Base-by-base conservation (phyloP, 2,329 filamentous ascomycete genomes). In the Fusarium poae region DNA sequence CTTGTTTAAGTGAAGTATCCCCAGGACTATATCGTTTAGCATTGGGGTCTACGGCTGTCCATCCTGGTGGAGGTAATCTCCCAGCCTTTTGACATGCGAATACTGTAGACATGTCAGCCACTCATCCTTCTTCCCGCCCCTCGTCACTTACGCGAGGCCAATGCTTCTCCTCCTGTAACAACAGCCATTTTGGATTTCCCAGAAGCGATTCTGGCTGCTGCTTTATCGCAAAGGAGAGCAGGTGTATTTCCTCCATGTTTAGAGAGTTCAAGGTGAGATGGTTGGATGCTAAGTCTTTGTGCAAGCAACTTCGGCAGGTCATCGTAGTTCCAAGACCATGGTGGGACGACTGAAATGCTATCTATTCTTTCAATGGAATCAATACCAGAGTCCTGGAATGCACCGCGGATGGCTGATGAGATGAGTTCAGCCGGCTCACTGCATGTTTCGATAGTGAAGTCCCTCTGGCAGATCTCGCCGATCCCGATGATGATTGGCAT, bases 291-390 rank as follows among this genome's bases (percentile, higher is more conserved):
- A 4, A 91, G 75, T 37, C 79, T 82, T 39, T 83, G 68, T 1
- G 84, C 80, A 8, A 92, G 73, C 2, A 87, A 77, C 7, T 80
- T 81, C 0, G 88, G 87, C 3, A 91, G 76, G 72, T 91, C 84
- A 2, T 81, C 77, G 72, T 91, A 91, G 1, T 85, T 84, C 89
- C 89, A 91, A 0, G 89, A 90, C 89, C 89, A 91, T 0, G 86
- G 87, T 40, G 81, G 82, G 12, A 91, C 88, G 6, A 90, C 83
- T 43, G 84, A 80, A 45, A 91, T 80, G 67, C 84, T 87, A 72
- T 91, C 88, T 53, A 89, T 21, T 2, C 42, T 10, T 2, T 16
- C n/a, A 11, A 44, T 21, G 7, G 30, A 9, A 10, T 59, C 64
- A 6, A 42, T 84, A 1, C 77, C 40, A 0, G 71, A 13, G 68